These are phyloP conservation scores for Apiotrichum gamsii DNA, from an alignment of 1,284 basidiomycete genomes.

Conservation along the genomic window DNA sequence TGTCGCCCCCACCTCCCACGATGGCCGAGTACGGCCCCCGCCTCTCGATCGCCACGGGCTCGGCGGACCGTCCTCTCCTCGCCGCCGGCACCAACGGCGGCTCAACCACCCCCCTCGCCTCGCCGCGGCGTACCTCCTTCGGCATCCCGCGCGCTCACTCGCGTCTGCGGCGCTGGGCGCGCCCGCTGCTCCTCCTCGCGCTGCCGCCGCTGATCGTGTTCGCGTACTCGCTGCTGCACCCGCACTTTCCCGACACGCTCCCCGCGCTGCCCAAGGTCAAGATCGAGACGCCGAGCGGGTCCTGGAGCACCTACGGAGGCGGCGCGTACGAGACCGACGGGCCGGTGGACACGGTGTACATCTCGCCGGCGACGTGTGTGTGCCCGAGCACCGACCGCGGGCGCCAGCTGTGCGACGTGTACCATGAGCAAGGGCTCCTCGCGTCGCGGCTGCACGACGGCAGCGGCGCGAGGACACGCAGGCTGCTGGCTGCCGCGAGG, in stretches of 20 bases:
- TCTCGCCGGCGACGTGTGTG: slow-evolving; percentile 14
- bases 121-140: neutral
- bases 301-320: neutral
- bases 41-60: neutral
- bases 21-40: too few relatives aligned
- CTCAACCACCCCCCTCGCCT: neutral
- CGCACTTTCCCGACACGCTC: slow-evolving; percentile 31
- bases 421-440: slow-evolving; percentile 31
- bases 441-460: slow-evolving; percentile 30
- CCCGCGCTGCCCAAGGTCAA: slow-evolving; percentile 36
- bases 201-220: slow-evolving; percentile 30
- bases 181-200: slow-evolving; percentile 23
- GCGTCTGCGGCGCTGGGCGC: slow-evolving; percentile 17
- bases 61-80: neutral
- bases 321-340: slow-evolving; percentile 5
- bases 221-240: slow-evolving; percentile 33
- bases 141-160: neutral
- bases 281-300: slow-evolving; percentile 15
- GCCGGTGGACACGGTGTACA: neutral
- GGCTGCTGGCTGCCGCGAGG: slow-evolving; percentile 32
- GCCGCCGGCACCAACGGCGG: neutral
- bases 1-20: too few relatives aligned
- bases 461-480: slow-evolving; percentile 33
- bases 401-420: slow-evolving; percentile 32
- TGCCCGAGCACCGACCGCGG: slow-evolving; percentile 34